phyloP scores from a whole-genome alignment of 1,139 yeast species.

The Hemisphaericaspora subhashii region DNA sequence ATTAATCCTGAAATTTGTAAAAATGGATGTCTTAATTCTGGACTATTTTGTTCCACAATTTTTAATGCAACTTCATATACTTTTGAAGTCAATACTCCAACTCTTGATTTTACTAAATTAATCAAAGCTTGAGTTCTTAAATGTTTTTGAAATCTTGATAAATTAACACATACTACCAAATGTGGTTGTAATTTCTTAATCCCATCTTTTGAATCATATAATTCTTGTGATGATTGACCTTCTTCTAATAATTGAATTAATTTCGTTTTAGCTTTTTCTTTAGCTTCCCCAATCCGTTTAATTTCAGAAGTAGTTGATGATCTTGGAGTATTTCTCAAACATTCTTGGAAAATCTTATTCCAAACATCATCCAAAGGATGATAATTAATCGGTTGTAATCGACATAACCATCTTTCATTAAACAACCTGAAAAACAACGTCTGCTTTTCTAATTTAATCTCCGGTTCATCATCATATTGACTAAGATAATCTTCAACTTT shows the following conservation, averaged over 20 bases:
- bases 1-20: constrained; percentile 38
- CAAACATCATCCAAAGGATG: constrained; percentile 58
- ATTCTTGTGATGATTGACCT: constrained; percentile 29
- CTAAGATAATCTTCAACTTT: constrained; percentile 59
- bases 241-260: constrained; percentile 36
- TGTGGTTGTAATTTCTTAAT: constrained; percentile 44
- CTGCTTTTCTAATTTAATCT: constrained; percentile 23
- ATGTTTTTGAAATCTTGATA: constrained; percentile 65
- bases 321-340: constrained; percentile 51
- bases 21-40: constrained; percentile 35
- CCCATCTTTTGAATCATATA: constrained; percentile 33
- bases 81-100: constrained; percentile 68
- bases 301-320: constrained; percentile 55
- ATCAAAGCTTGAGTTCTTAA: constrained; percentile 65
- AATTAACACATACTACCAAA: constrained; percentile 61
- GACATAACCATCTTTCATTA: constrained; percentile 55
- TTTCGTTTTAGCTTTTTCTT: constrained; percentile 54
- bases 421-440: constrained; percentile 47
- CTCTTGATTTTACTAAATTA: constrained; percentile 61
- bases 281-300: constrained; percentile 65
- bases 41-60: constrained; percentile 58
- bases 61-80: constrained; percentile 62
- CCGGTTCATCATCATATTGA: constrained; percentile 29
- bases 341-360: constrained; percentile 52
- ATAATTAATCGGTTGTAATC: constrained; percentile 39